A percentile compares a stretch with the other conserved stretches of the same genome.
Conservation (phyloP, 176 grass and related monocot species). For the Oryza australiensis region DNA sequence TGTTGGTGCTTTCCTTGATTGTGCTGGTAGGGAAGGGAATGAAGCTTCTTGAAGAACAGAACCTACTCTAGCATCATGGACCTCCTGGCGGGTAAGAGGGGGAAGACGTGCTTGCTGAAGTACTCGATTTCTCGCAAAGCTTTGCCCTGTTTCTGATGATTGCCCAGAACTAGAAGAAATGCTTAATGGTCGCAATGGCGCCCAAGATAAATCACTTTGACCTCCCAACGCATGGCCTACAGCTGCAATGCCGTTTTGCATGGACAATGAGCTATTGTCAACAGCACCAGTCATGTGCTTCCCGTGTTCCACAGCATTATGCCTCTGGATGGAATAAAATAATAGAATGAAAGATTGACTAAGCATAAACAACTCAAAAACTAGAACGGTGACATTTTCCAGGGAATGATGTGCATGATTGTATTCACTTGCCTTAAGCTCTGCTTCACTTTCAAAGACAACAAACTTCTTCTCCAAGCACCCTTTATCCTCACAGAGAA, state of each 20-base stretch:
- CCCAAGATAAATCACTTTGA: slow-evolving; percentile 22
- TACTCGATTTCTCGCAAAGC: slow-evolving; percentile 22
- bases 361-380: slow-evolving; percentile 1
- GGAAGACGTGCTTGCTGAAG: slow-evolving; percentile 54
- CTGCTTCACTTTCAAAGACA: slow-evolving; percentile 74
- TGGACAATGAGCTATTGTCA: slow-evolving; percentile 20
- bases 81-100: slow-evolving; percentile 42
- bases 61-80: slow-evolving; percentile 30
- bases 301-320: slow-evolving; percentile 66
- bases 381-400: slow-evolving; percentile 7
- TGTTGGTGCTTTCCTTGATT: slow-evolving; percentile 52
- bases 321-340: slow-evolving; percentile 50
- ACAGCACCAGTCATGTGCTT: slow-evolving; percentile 44
- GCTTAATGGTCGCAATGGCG: slow-evolving; percentile 30
- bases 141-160: slow-evolving; percentile 32
- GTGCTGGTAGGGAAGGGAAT: slow-evolving; percentile 48
- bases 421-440: slow-evolving; percentile 54
- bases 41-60: slow-evolving; percentile 42
- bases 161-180: slow-evolving; percentile 16
- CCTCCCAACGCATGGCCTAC: slow-evolving; percentile 19
- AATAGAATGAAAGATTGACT: neutral
- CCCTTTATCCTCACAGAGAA: slow-evolving; percentile 60
- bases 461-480: slow-evolving; percentile 76
- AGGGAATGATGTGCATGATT: neutral
- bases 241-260: slow-evolving; percentile 41